These are phyloP conservation scores for Silene uniflora DNA, from an alignment of 148 eudicot genomes.

Conservation along the genomic window DNA sequence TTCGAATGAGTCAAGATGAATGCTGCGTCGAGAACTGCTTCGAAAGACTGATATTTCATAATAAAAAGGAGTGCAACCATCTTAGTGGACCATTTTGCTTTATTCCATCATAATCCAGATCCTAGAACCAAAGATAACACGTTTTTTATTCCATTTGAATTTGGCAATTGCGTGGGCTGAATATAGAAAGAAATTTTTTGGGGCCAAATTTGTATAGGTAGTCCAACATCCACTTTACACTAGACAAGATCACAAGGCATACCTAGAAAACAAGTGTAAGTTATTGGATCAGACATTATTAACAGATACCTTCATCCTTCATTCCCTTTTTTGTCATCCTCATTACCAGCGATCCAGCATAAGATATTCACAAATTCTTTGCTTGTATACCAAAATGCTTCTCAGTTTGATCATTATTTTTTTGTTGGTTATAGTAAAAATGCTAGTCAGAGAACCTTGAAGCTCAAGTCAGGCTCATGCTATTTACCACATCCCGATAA, in stretches of 20 bases:
- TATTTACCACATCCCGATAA: conserved; percentile 96
- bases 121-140: too few relatives aligned
- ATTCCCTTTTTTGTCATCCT: neutral
- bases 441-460: conserved; percentile 35
- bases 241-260: neutral
- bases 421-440: conserved; percentile 36
- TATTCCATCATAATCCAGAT: too few relatives aligned
- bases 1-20: too few relatives aligned
- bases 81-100: too few relatives aligned
- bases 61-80: too few relatives aligned
- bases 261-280: neutral
- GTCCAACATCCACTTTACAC: neutral
- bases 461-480: conserved; percentile 69
- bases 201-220: neutral
- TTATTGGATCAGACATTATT: neutral
- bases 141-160: too few relatives aligned
- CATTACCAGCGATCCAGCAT: neutral
- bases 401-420: conserved; percentile 12
- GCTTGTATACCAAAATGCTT: neutral
- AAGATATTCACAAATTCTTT: neutral
- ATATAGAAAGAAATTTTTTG: neutral
- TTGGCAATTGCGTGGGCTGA: neutral
- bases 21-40: too few relatives aligned
- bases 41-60: too few relatives aligned
- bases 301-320: neutral